Evolutionary conservation across 139 green algal genomes (phyloP).

Genomic region (Coccomyxa sp.): DNA sequence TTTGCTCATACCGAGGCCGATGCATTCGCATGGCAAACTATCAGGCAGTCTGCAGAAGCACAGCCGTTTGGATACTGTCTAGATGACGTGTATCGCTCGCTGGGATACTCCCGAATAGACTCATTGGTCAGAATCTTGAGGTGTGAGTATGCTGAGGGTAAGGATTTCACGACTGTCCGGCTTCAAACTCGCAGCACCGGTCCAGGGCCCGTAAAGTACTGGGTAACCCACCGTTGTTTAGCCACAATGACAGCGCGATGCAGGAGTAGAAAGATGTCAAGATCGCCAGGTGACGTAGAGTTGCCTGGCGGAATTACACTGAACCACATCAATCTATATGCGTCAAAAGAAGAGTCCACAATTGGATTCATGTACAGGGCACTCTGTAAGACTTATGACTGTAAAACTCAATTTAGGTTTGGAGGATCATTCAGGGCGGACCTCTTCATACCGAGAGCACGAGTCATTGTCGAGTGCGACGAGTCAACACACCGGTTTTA

Average conservation of each 20-base stretch:
- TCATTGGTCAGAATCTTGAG: conserved; percentile 1
- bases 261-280: conserved; percentile 1
- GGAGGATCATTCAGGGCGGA: neutral
- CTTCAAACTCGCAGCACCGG: neutral
- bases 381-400: neutral
- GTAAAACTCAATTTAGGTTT: conserved; percentile 1
- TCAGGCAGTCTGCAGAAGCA: neutral
- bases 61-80: neutral
- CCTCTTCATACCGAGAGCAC: neutral
- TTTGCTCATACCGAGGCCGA: neutral
- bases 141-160: neutral
- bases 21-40: neutral
- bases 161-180: neutral
- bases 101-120: neutral
- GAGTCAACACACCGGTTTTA: neutral
- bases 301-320: neutral
- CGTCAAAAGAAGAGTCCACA: neutral
- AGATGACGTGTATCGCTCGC: neutral
- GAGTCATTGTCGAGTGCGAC: neutral
- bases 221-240: neutral
- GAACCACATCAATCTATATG: neutral
- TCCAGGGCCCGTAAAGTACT: neutral
- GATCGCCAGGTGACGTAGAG: neutral
- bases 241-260: neutral
- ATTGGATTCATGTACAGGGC: neutral